phyloP scores from a whole-genome alignment of 2,329 filamentous ascomycete species.

The Fusarium sp. region DNA sequence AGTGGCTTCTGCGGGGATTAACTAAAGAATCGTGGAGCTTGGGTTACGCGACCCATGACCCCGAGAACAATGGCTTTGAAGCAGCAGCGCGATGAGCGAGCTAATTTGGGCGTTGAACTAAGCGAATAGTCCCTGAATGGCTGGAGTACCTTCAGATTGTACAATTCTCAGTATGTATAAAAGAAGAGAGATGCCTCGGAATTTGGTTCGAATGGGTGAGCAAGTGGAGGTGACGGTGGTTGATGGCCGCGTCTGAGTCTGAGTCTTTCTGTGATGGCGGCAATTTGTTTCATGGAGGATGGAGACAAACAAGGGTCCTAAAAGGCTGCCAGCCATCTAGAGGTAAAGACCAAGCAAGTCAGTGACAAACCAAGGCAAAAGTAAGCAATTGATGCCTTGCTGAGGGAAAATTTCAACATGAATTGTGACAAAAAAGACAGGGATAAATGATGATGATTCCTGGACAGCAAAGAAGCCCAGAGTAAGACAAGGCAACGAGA shows the following conservation, averaged over 20 bases:
- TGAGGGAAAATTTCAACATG: too few species aligned
- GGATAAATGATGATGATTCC: too few species aligned
- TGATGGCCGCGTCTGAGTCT: slow-evolving; percentile 21
- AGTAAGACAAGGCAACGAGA: background rate
- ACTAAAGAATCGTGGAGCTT: slow-evolving; percentile 34
- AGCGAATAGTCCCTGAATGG: slow-evolving; percentile 15
- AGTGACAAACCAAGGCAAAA: background rate
- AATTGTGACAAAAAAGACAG: too few species aligned
- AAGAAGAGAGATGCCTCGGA: background rate
- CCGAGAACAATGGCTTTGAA: slow-evolving; percentile 5
- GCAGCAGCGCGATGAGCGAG: slow-evolving; percentile 3
- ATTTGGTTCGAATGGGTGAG: background rate
- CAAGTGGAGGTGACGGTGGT: slow-evolving; percentile 34
- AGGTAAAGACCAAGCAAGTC: background rate
- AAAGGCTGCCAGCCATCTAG: slow-evolving; percentile 13
- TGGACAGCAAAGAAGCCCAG: background rate
- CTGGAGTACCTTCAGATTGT: background rate
- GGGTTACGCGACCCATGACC: slow-evolving; percentile 34
- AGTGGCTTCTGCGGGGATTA: slow-evolving; percentile 21
- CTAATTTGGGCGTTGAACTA: slow-evolving; percentile 1
- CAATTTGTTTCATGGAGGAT: slow-evolving; percentile 31
- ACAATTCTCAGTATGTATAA: background rate
- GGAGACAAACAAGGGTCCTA: slow-evolving; percentile 27
- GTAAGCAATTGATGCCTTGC: too few species aligned
- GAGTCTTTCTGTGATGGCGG: background rate